Base-by-base conservation (phyloP, 805 yeast genomes). In the Aciculoconidium aculeatum region DNA sequence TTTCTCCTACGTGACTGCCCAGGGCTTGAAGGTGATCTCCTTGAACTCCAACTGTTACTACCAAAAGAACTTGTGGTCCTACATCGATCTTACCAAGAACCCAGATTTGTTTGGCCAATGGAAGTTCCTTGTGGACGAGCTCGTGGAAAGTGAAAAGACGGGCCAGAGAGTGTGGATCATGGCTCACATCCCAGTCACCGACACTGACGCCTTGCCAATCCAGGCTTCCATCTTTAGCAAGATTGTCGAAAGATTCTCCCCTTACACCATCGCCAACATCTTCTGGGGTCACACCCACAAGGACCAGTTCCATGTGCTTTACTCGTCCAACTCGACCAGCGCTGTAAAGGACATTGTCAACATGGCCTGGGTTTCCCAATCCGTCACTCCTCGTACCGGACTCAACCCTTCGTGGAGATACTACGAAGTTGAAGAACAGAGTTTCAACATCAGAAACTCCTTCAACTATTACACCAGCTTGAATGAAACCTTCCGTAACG, bases 331-430 rank as follows among this genome's bases (percentile, higher is more conserved):
- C 41, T n/a, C n/a, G n/a, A n/a, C n/a, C n/a, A n/a, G n/a, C n/a
- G 55, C 52, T 35, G 49, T 54, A 3, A 61, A 62, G 30, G 53
- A 62, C 14, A 61, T 61, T 19, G 40, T 77, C 18, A 67, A 69
- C 41, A 65, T 72, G 57, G 78, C 80, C 1, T 78, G 80, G 77
- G 65, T 79, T 33, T 67, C 72, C 3, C 86, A 76, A 35, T 74
- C 84, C 0, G 70, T 80, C 22, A 77, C 85, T 6, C 83, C 86
- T 6, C 61, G 65, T 45, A 53, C 61, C 6, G 64, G 72, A 28
- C 65, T 69, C 40, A 80, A 80, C 49, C 88, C 88, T 5, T 68
- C 77, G 12, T 80, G 84, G 81, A 69, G 82, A 49, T 78, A 77
- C 55, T 80, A 80, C 44, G 75, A 74, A 40, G 77, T 80, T 31